phyloP scores from a whole-genome alignment of 495 filamentous ascomycete genomes.

The Penicillium angulare region DNA sequence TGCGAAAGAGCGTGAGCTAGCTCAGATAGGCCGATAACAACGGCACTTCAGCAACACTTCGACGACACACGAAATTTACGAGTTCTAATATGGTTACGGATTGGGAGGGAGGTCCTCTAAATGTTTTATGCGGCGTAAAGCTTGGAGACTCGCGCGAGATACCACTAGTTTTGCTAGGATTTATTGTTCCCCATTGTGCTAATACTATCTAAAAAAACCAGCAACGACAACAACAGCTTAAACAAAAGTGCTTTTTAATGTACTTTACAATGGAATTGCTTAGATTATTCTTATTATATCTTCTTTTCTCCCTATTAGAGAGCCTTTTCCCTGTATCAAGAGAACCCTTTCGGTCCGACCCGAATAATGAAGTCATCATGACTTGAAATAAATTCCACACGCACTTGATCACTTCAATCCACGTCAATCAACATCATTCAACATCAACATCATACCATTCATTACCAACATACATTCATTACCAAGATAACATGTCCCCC shows the following conservation, averaged over 20 bases:
- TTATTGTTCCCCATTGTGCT: slow-evolving; percentile 16
- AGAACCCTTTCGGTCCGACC: background rate
- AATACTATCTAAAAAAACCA: slow-evolving; percentile 12
- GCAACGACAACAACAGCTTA: too few relatives aligned
- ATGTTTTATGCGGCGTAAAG: slow-evolving; percentile 22
- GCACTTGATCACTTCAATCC: too few relatives aligned
- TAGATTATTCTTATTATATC: background rate
- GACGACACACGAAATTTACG: slow-evolving; percentile 26
- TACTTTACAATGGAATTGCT: slow-evolving; percentile 19
- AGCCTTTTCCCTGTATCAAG: background rate
- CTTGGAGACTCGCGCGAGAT: slow-evolving; percentile 24
- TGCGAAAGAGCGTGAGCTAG: slow-evolving; percentile 76
- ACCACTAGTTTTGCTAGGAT: slow-evolving; percentile 24
- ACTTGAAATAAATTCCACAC: slow-evolving; percentile 7
- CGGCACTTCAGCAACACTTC: background rate
- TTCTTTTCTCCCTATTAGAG: background rate
- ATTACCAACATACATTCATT: too few relatives aligned
- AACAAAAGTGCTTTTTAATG: slow-evolving; percentile 22
- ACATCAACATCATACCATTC: background rate
- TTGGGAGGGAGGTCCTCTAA: slow-evolving; percentile 11
- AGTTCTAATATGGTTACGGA: slow-evolving; percentile 5
- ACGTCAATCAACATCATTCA: too few relatives aligned
- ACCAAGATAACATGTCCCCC: slow-evolving; percentile 14
- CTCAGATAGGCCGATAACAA: slow-evolving; percentile 52
- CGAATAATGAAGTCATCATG: slow-evolving; percentile 21